Evolutionary conservation across 768 basidiomycete genomes (phyloP).

Genomic region (Pisolithus microcarpus): DNA sequence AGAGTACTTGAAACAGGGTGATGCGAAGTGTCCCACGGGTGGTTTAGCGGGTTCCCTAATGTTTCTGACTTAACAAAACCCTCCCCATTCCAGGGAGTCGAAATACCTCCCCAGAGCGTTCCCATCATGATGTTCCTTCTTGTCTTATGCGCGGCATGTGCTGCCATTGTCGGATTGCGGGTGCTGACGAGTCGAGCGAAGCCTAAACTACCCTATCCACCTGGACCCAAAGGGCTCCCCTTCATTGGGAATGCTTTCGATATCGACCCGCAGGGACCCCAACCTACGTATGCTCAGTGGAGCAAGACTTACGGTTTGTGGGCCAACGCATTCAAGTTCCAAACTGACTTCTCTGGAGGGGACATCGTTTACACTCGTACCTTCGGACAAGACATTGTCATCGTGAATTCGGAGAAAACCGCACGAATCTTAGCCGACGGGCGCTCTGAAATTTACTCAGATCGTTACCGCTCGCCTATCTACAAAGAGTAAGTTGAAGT

Average conservation of each 20-base stretch:
- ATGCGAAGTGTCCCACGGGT: too few species aligned
- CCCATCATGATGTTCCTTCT: not conserved
- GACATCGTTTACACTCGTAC: constrained; percentile 3
- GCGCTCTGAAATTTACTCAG: constrained; percentile 3
- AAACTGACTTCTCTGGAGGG: not conserved
- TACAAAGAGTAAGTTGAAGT: not conserved
- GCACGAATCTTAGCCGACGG: constrained; percentile 4
- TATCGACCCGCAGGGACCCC: constrained; percentile 2
- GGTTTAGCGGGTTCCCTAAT: too few species aligned
- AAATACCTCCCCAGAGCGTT: too few species aligned
- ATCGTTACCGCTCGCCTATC: not conserved
- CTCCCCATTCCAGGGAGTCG: too few species aligned
- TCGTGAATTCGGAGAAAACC: constrained; percentile 6
- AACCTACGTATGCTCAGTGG: constrained; percentile 16
- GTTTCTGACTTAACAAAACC: too few species aligned
- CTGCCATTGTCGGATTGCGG: too few species aligned
- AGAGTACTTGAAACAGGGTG: too few species aligned
- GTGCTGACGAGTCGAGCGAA: too few species aligned
- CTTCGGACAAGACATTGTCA: constrained; percentile 2
- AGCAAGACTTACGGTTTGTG: constrained; percentile 13
- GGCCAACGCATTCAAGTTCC: not conserved
- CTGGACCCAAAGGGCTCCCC: constrained; percentile 11
- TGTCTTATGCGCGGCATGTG: too few species aligned
- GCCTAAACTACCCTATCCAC: constrained; percentile 3
- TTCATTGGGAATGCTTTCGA: constrained; percentile 12